Evolutionary conservation across 345 rosid species (phyloP), one percentile per base, ranked within the genome.

Genomic region (Moringa oleifera): DNA sequence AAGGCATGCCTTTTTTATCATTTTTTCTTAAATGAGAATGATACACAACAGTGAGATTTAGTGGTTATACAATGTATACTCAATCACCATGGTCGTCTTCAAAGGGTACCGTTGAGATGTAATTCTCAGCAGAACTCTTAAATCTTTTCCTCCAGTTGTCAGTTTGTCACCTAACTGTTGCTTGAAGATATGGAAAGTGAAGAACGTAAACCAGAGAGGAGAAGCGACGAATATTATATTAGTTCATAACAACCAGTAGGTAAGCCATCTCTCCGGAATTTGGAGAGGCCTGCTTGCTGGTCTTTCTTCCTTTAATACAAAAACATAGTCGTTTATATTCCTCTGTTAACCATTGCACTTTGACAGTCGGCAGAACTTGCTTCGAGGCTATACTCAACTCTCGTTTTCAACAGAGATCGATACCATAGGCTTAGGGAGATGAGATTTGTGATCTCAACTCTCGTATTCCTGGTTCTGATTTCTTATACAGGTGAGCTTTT

Each of bases 161-260:
- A n/a, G n/a, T n/a, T n/a, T 11, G 6, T 68, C 73, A 60, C 73
- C 67, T 54, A 53, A 57, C 72, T 70, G 70, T 88, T 83, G 95
- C 95, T 88, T 88, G 37, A 81, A 85, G 87, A 60, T 70, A 79
- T 66, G 75, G 91, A 49, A 81, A 86, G 50, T 28, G 53, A 31
- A 58, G 25, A 45, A 24, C 22, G 18, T 50, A 54, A 58, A 63
- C 10, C 51, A 51, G 18, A 33, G 33, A 52, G 46, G 65, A 68
- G 58, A 23, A 4, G 31, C 6, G 45, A 17, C 17, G 57, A 46
- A 54, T 57, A 25, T 36, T 41, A 63, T 71, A 54, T 65, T 68
- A 51, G 65, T 50, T 57, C 54, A 68, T 72, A 89, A 78, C 88
- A 63, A 83, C 81, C 79, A 76, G 83, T 83, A 55, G 89, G 85